These are phyloP conservation scores for Xanthoconium separans DNA, from an alignment of 1,284 basidiomycete genomes.

Conservation along the genomic window DNA sequence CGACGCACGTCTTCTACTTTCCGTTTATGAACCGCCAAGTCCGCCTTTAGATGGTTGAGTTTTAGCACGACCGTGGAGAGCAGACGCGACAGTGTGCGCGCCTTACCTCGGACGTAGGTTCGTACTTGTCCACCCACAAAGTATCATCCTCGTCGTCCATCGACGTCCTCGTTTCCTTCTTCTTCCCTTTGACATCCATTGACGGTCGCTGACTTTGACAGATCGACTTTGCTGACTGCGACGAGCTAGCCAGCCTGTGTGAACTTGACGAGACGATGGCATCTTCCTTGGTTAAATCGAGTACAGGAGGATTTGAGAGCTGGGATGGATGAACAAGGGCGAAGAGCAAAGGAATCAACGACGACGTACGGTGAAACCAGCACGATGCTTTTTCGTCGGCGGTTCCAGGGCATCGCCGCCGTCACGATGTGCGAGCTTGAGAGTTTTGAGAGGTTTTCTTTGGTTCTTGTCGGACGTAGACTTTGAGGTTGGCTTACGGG, in stretches of 20 bases:
- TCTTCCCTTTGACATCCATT: conserved; percentile 43
- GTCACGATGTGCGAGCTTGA: conserved; percentile 34
- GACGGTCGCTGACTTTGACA: conserved; percentile 6
- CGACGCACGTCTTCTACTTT: conserved; percentile 84
- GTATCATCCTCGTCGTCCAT: conserved; percentile 37
- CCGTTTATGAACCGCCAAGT: conserved; percentile 85
- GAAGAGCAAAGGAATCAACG: not conserved
- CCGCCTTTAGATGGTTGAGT: conserved; percentile 45
- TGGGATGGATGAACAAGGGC: conserved; percentile 13
- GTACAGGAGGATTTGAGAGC: conserved; percentile 37
- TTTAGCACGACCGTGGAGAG: not conserved
- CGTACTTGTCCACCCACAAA: conserved; percentile 80
- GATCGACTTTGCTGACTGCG: conserved; percentile 1
- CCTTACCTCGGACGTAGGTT: conserved; percentile 63
- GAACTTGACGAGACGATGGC: conserved; percentile 6
- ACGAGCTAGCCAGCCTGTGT: conserved; percentile 6
- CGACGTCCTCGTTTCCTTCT: conserved; percentile 34
- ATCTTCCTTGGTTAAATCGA: conserved; percentile 32
- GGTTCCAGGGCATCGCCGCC: conserved; percentile 19
- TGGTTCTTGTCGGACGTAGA: conserved; percentile 13
- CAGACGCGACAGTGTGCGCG: not conserved
- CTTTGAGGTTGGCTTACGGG: conserved; percentile 20
- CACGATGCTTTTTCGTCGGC: conserved; percentile 39
- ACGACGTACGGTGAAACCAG: conserved; percentile 12
- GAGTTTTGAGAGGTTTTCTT: conserved; percentile 35